phyloP scores from a whole-genome alignment of 192 early-diverging fungal genomes.

The Linnemannia schmuckeri region DNA sequence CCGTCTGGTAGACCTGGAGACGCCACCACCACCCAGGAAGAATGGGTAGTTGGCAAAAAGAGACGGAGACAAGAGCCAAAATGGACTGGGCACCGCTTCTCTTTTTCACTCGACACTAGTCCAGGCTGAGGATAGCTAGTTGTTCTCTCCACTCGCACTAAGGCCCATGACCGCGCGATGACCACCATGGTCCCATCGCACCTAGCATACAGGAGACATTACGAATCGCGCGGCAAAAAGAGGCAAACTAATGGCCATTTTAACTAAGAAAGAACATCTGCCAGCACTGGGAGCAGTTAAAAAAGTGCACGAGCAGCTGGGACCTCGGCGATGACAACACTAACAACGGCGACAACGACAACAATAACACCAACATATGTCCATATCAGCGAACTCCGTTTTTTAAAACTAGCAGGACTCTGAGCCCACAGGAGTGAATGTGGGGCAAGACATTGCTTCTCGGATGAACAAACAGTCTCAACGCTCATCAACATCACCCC shows the following conservation, averaged over 20 bases:
- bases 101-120: neutral
- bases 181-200: neutral
- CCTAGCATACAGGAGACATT: neutral
- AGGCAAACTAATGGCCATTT: neutral
- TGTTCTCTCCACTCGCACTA: neutral
- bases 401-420: neutral
- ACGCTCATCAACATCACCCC: neutral
- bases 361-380: neutral
- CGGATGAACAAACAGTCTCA: neutral
- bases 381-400: neutral
- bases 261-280: neutral
- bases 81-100: neutral
- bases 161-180: neutral
- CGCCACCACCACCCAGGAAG: neutral
- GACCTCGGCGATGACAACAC: neutral
- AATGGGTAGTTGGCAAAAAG: neutral
- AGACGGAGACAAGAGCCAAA: neutral
- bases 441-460: slow-evolving; percentile 4
- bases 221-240: neutral
- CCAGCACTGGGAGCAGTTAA: neutral
- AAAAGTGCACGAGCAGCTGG: neutral
- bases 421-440: neutral
- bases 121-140: neutral
- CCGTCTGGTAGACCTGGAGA: neutral
- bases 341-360: neutral